Evolutionary conservation across 2,329 filamentous ascomycete genomes (phyloP).

Genomic region (Xylariaceae sp.): DNA sequence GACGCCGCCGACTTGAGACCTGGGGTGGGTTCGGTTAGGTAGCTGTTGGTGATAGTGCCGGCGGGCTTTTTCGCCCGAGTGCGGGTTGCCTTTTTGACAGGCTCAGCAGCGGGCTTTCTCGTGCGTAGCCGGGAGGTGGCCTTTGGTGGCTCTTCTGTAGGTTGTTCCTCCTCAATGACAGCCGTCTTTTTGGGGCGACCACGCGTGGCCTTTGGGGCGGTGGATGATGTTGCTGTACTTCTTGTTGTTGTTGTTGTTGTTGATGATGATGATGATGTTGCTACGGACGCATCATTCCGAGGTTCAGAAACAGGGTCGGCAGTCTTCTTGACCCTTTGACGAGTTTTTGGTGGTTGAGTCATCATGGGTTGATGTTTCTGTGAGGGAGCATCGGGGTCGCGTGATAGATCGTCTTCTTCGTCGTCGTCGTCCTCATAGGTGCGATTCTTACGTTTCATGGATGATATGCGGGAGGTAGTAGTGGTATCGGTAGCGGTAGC

Average conservation of each 20-base stretch:
- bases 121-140: not conserved
- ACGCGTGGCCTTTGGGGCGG: not conserved
- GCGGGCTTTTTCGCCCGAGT: slow-evolving; percentile 34
- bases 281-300: too few relatives aligned
- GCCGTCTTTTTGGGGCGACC: not conserved
- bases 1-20: slow-evolving; percentile 40
- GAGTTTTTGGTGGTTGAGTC: not conserved
- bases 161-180: too few relatives aligned
- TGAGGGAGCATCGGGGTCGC: slow-evolving; percentile 21
- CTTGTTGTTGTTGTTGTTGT: not conserved
- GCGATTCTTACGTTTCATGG: slow-evolving; percentile 51
- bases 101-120: slow-evolving; percentile 13
- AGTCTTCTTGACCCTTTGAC: not conserved
- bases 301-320: not conserved
- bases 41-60: slow-evolving; percentile 36
- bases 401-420: slow-evolving; percentile 40
- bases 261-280: not conserved
- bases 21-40: slow-evolving; percentile 31
- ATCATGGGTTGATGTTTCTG: slow-evolving; percentile 21
- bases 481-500: slow-evolving; percentile 5
- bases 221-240: not conserved
- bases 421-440: slow-evolving; percentile 45
- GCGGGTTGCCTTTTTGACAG: slow-evolving; percentile 24
- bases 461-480: slow-evolving; percentile 21
- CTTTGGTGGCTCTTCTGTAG: too few relatives aligned